These are phyloP conservation scores for Coccomyxa sp. DNA, from an alignment of 139 green algal genomes.

Conservation along the genomic window DNA sequence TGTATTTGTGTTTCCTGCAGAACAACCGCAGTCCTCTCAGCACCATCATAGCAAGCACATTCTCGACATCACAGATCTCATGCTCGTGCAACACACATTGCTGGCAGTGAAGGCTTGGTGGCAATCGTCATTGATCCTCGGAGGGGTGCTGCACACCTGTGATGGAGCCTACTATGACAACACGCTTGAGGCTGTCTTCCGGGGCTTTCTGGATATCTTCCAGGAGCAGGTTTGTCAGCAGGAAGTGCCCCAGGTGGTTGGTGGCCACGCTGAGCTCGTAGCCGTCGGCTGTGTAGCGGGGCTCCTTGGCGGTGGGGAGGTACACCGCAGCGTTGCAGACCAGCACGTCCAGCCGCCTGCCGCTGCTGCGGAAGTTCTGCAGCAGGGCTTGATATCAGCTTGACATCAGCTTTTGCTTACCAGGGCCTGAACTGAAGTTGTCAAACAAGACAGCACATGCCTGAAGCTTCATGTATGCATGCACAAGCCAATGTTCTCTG, in stretches of 20 bases:
- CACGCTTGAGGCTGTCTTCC: constrained; percentile 25
- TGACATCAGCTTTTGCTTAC: no score
- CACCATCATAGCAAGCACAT: no score
- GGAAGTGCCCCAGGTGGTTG: constrained; percentile 95
- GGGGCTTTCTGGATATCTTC: constrained; percentile 65
- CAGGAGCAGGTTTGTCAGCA: constrained; percentile 82
- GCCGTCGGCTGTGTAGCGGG: constrained; percentile 82
- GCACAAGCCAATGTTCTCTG: background rate
- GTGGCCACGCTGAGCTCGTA: constrained; percentile 78
- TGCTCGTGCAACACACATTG: no score
- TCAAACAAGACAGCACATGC: background rate
- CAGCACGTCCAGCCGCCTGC: constrained; percentile 69
- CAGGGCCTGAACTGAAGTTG: no score
- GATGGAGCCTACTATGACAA: constrained; percentile 92
- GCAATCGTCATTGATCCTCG: no score
- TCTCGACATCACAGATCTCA: no score
- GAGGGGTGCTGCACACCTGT: constrained; percentile 50
- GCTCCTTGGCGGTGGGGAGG: constrained; percentile 83
- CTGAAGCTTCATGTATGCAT: background rate
- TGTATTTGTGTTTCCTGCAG: constrained; percentile 4
- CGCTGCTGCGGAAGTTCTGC: constrained; percentile 54
- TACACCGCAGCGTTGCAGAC: constrained; percentile 95
- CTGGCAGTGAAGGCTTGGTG: no score
- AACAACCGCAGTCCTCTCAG: no score
- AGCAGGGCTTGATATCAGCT: no score